A percentile compares a stretch with the other conserved stretches of the same genome.
Evolutionary conservation across 169 alveolate species (phyloP).

Genomic region (Plasmodium ovale): DNA sequence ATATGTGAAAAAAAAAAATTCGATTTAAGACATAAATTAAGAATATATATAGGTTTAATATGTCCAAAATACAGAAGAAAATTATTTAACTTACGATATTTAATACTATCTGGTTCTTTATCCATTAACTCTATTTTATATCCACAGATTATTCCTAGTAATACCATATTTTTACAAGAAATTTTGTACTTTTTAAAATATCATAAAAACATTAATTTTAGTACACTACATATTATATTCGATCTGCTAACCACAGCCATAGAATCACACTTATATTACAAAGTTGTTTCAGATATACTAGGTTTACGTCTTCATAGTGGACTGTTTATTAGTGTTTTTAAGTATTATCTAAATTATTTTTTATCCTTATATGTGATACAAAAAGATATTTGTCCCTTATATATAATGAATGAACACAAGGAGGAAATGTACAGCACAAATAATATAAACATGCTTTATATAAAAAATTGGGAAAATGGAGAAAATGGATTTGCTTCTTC

Average conservation of each 20-base stretch:
- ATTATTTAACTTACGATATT: slow-evolving; percentile 48
- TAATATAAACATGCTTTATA: slow-evolving; percentile 9
- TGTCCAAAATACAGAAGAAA: slow-evolving; percentile 70
- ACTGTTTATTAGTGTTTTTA: slow-evolving; percentile 57
- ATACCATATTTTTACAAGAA: slow-evolving; percentile 58
- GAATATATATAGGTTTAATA: slow-evolving; percentile 69
- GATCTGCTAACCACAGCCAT: slow-evolving; percentile 51
- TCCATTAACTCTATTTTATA: slow-evolving; percentile 51
- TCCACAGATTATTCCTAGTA: slow-evolving; percentile 54
- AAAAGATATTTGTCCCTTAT: slow-evolving; percentile 61
- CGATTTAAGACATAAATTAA: slow-evolving; percentile 69
- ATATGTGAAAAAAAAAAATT: slow-evolving; percentile 25
- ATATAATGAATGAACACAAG: slow-evolving; percentile 37
- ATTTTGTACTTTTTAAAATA: slow-evolving; percentile 45
- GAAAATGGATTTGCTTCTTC: no score
- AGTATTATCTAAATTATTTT: slow-evolving; percentile 58
- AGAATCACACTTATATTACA: slow-evolving; percentile 61
- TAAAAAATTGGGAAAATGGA: slow-evolving; percentile 6
- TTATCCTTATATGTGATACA: slow-evolving; percentile 31
- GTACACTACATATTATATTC: slow-evolving; percentile 52
- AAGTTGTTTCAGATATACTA: slow-evolving; percentile 56
- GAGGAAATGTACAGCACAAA: slow-evolving; percentile 42
- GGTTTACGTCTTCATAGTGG: slow-evolving; percentile 75
- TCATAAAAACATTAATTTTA: slow-evolving; percentile 43
- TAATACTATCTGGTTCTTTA: slow-evolving; percentile 56